Evolutionary conservation across 768 basidiomycete genomes (phyloP), one percentile per base, ranked within the genome.

Genomic region (Galerina sulciceps): DNA sequence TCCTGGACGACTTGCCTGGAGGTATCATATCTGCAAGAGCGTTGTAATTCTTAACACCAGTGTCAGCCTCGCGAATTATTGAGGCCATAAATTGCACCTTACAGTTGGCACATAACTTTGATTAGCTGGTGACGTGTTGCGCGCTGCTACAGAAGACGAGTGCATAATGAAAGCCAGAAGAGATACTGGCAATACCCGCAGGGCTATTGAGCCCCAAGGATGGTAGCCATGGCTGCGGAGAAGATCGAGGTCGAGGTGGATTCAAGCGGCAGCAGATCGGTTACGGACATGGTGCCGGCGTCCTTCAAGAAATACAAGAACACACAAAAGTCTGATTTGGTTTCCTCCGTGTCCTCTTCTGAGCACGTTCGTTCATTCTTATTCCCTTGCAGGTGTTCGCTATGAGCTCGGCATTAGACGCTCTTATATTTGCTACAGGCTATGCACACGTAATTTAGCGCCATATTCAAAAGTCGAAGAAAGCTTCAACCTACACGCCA

Each of bases 391-490:
- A 31, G 8, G 26, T 31, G 26, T 8, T 8, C 50, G 42, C 50
- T 11, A 73, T 73, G 71, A 71, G 65, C 52, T 17, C 64, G 20
- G 59, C 55, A 9, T 73, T 84, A 15, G 91, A 93, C 65, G 61
- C 75, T 17, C 66, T 85, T 10, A 66, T 91, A 14, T 70, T 87
- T 22, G 67, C 66, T 0, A 76, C 79, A 45, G 78, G 79, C 52
- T 91, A 86, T 81, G 64, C 69, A 1, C 90, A 96, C 62, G 89
- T 96, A 46, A 63, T 90, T 22, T 93, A 3, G 84, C 92, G 2
- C 96, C 97, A 0, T 94, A 90, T 70, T 91, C 93, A 3, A 99
- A 99, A 76, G 97, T 99, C 26, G 97, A 99, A 73, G 97, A 99
- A 75, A 92, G 90, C 67, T 98, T 98, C 80, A 95, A 90, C 64